These are phyloP conservation scores for Clitocybe nebularis DNA, from an alignment of 1,284 basidiomycete species.

Conservation along the genomic window DNA sequence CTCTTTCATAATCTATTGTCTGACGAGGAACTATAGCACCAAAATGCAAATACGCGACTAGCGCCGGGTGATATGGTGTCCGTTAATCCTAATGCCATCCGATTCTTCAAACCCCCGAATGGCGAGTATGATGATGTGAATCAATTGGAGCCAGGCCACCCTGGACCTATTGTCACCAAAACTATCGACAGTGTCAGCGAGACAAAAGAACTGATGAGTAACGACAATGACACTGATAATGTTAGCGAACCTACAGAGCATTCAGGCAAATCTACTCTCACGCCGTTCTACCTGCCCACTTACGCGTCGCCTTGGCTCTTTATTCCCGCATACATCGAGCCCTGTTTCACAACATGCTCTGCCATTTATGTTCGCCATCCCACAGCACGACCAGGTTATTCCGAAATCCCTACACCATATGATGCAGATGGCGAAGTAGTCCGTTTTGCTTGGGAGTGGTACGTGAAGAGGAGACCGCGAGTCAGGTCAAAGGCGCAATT, in stretches of 20 bases:
- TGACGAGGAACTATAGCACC: conserved; percentile 48
- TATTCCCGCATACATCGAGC: conserved; percentile 93
- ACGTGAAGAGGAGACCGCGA: conserved; percentile 67
- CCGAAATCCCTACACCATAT: conserved; percentile 91
- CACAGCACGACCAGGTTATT: conserved; percentile 88
- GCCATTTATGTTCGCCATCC: conserved; percentile 94
- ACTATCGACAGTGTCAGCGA: background rate
- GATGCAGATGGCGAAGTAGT: conserved; percentile 90
- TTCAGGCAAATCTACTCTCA: conserved; percentile 29
- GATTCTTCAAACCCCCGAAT: conserved; percentile 59
- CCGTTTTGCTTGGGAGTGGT: conserved; percentile 91
- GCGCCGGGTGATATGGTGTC: conserved; percentile 94
- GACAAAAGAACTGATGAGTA: conserved; percentile 3
- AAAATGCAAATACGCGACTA: conserved; percentile 85
- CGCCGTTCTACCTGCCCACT: conserved; percentile 84
- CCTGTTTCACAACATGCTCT: conserved; percentile 89
- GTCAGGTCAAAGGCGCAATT: conserved; percentile 67
- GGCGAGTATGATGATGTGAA: conserved; percentile 30
- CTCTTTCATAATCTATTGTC: background rate
- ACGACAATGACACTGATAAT: conserved; percentile 1
- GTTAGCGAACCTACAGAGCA: background rate
- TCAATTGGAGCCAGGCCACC: conserved; percentile 10
- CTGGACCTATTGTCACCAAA: background rate
- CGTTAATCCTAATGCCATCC: conserved; percentile 80
- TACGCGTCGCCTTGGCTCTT: conserved; percentile 93